Base-by-base conservation (phyloP, 768 basidiomycete genomes). In the Rhizopogon vinicolor region DNA sequence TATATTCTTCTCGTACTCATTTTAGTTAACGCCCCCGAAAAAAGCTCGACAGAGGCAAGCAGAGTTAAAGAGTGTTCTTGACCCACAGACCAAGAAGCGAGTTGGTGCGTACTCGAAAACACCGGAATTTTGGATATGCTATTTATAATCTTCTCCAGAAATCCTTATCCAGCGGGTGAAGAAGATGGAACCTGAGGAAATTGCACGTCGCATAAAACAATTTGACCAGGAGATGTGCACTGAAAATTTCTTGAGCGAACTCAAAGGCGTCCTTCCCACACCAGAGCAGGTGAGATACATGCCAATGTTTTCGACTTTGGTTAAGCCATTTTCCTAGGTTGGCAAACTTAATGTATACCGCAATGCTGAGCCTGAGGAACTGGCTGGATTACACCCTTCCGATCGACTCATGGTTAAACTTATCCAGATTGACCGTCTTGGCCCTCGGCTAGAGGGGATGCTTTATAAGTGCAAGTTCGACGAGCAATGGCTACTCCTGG, bases 331-430 rank as follows among this genome's bases (percentile, higher is more conserved):
- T 55, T 43, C 5, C 22, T 61, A 90, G 87, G 80, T 92, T 59
- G 93, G 93, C 41, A 93, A 94, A 72, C 82, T 96, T 29, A 94
- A 92, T 64, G 81, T 91, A 3, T 92, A 95, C 66, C 86, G 90
- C 53, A 92, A 88, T 62, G 83, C 93, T n/a, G 86, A 86, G 57
- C 80, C 86, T 12, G 89, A 87, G 62, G 94, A 97, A 61, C 82
- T 99, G 12, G 86, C 85, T 41, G 84, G 82, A 31, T 77, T 99
- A n/a, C 95, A 98, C 71, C 86, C 89, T 18, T 89, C 97, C 16
- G 97, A 99, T 72, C 85, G 97, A 33, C 81, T 99, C 45, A 94
- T 99, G 91, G 93, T 99, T 25, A 90, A 95, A 59, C 78, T 98
- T 39, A 97, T 98, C 63, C 93, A 97, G 68, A 94, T 98, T 28